phyloP scores from a whole-genome alignment of 2,329 filamentous ascomycete species.

The Chaetothyriales sp. region DNA sequence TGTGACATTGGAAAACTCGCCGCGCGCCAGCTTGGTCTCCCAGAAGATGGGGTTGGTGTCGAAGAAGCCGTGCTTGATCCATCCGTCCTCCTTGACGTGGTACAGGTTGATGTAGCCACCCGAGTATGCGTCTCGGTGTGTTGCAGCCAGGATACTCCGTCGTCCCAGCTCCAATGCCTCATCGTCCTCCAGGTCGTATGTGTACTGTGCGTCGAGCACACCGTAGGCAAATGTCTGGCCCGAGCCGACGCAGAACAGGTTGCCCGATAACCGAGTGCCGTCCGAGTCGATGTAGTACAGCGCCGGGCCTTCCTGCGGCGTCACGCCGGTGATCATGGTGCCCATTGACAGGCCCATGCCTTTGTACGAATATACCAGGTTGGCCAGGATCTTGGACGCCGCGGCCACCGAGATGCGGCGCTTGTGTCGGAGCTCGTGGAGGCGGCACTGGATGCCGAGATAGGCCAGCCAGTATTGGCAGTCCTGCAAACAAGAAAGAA shows the following conservation, averaged over 20 bases:
- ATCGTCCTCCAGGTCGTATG: constrained; percentile 72
- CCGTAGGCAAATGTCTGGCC: constrained; percentile 98
- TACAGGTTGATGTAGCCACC: constrained; percentile 98
- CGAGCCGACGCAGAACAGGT: constrained; percentile 95
- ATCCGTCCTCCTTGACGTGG: constrained; percentile 96
- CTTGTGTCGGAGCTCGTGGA: constrained; percentile 98
- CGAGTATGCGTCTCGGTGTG: constrained; percentile 95
- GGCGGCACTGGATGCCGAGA: constrained; percentile 95
- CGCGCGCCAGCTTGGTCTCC: constrained; percentile 97
- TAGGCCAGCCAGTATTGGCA: constrained; percentile 99
- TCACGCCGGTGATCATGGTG: constrained; percentile 97
- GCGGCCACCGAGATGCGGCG: constrained; percentile 95
- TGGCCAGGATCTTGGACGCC: constrained; percentile 95
- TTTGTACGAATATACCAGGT: constrained; percentile 97
- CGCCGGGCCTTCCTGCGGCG: constrained; percentile 85
- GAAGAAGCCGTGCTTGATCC: constrained; percentile 96
- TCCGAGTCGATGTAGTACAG: constrained; percentile 99
- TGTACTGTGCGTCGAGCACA: constrained; percentile 90
- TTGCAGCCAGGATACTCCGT: constrained; percentile 87
- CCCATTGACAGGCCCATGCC: constrained; percentile 98
- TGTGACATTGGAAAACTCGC: constrained; percentile 93
- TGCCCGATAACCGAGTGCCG: constrained; percentile 80
- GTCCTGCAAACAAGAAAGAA: constrained; percentile 42
- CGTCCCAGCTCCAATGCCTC: constrained; percentile 83
- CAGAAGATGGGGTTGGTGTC: constrained; percentile 99